Conservation (phyloP, 352 stramenopile genomes). For the Phytophthora pistaciae region DNA sequence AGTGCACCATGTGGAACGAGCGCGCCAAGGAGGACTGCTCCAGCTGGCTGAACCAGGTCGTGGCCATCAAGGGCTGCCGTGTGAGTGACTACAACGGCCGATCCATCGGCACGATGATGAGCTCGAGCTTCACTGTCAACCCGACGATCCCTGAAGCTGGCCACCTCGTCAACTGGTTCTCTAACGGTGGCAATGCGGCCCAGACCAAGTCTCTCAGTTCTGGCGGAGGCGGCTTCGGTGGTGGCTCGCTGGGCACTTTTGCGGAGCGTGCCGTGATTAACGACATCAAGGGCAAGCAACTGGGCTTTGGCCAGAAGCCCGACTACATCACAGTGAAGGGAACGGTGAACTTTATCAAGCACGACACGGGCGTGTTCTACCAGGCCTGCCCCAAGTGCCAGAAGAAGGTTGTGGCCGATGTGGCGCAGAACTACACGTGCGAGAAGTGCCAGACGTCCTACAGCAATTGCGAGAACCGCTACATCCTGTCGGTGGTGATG, state of each 20-base stretch:
- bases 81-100: constrained; percentile 96
- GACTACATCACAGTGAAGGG: constrained; percentile 98
- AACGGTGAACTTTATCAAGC: constrained; percentile 98
- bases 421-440: constrained; percentile 96
- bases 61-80: constrained; percentile 96
- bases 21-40: constrained; percentile 83
- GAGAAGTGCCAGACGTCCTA: constrained; percentile 97
- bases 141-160: constrained; percentile 88
- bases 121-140: constrained; percentile 87
- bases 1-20: constrained; percentile 98
- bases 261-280: constrained; percentile 89
- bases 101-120: constrained; percentile 87
- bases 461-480: constrained; percentile 94
- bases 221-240: constrained; percentile 77
- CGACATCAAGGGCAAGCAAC: constrained; percentile 96
- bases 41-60: constrained; percentile 91
- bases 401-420: constrained; percentile 94
- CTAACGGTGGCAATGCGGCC: constrained; percentile 68
- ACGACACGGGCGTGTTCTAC: constrained; percentile 91
- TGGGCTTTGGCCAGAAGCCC: constrained; percentile 96
- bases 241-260: constrained; percentile 84
- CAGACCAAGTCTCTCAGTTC: constrained; percentile 85
- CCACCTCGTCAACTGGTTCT: constrained; percentile 90
- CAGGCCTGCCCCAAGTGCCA: constrained; percentile 90
- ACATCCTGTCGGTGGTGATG: constrained; percentile 95